Conservation (phyloP, 2,329 filamentous ascomycete species). For the Epichloe glyceriae region DNA sequence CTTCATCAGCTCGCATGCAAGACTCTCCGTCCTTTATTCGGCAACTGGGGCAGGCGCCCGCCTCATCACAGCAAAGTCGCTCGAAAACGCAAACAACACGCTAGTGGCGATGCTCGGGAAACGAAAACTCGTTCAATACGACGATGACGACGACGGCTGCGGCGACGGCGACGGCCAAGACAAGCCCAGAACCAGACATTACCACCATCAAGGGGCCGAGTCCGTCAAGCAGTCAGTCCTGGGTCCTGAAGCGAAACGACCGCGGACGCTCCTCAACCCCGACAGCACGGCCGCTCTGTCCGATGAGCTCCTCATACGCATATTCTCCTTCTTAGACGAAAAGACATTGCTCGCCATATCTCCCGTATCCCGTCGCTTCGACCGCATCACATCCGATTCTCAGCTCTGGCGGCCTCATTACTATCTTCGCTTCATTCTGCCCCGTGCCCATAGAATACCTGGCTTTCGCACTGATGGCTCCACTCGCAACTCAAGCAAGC, state of each 20-base stretch:
- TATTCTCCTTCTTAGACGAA: slow-evolving; percentile 65
- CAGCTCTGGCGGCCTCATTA: slow-evolving; percentile 88
- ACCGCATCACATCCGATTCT: slow-evolving; percentile 60
- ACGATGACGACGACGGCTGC: background rate
- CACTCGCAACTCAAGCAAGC: slow-evolving; percentile 16
- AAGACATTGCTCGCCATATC: slow-evolving; percentile 49
- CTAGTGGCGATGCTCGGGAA: slow-evolving; percentile 14
- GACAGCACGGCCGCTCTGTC: slow-evolving; percentile 65
- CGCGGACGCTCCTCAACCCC: background rate
- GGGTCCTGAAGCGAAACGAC: background rate
- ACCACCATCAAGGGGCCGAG: background rate
- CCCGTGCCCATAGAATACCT: slow-evolving; percentile 63
- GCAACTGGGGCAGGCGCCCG: background rate
- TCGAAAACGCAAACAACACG: background rate
- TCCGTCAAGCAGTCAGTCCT: background rate
- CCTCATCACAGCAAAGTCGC: background rate
- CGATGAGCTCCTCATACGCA: slow-evolving; percentile 76
- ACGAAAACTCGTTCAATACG: slow-evolving; percentile 11
- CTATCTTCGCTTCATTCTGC: slow-evolving; percentile 75
- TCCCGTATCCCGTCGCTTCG: slow-evolving; percentile 62
- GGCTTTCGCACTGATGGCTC: slow-evolving; percentile 36
- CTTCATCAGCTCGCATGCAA: background rate
- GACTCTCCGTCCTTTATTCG: background rate
- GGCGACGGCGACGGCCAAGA: background rate
- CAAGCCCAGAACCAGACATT: background rate